Evolutionary conservation across 805 yeast species (phyloP).

Genomic region (Lachancea cidri): DNA sequence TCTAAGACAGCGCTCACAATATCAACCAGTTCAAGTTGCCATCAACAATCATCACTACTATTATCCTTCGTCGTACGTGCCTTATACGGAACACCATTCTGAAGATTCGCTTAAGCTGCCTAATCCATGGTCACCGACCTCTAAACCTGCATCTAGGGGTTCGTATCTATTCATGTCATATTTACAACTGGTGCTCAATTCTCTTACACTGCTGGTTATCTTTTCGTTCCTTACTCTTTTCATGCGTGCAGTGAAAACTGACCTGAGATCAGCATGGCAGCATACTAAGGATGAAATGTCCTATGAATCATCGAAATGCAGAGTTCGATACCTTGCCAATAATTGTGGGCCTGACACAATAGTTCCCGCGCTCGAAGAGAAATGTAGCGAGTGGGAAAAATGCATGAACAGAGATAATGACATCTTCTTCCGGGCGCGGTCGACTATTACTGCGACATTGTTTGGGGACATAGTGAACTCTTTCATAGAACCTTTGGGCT

Average conservation of each 20-base stretch:
- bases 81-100: not conserved
- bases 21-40: slow-evolving; percentile 23
- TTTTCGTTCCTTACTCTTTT: slow-evolving; percentile 40
- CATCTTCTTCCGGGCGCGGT: slow-evolving; percentile 40
- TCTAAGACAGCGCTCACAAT: slow-evolving; percentile 14
- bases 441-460: slow-evolving; percentile 56
- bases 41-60: slow-evolving; percentile 28
- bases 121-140: slow-evolving; percentile 51
- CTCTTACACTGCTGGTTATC: slow-evolving; percentile 41
- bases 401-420: slow-evolving; percentile 58
- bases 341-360: slow-evolving; percentile 50
- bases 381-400: slow-evolving; percentile 57
- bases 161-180: slow-evolving; percentile 60
- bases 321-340: slow-evolving; percentile 47
- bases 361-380: slow-evolving; percentile 52
- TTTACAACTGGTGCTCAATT: slow-evolving; percentile 51
- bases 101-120: slow-evolving; percentile 38
- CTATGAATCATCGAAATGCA: slow-evolving; percentile 51
- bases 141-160: slow-evolving; percentile 46
- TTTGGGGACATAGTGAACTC: slow-evolving; percentile 58
- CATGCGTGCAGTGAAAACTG: slow-evolving; percentile 47
- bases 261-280: slow-evolving; percentile 47
- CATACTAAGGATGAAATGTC: slow-evolving; percentile 42
- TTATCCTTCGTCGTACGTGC: slow-evolving; percentile 15
- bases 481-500: slow-evolving; percentile 62